phyloP scores from a whole-genome alignment of 1,139 yeast genomes.

The Kluyveromyces sp. region DNA sequence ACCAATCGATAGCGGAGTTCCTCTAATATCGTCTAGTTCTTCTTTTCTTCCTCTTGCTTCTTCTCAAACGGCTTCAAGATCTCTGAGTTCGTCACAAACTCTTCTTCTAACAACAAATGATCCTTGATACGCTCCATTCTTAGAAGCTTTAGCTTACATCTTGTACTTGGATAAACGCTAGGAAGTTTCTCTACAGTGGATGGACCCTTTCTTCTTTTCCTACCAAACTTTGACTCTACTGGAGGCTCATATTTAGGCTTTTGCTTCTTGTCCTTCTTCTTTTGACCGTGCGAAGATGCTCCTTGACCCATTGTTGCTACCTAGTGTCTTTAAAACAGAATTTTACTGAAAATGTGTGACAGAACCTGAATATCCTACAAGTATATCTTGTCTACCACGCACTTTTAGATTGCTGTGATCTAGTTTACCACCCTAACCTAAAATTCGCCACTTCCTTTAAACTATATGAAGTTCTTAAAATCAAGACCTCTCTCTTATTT shows the following conservation, averaged over 20 bases:
- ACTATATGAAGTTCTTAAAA: neutral
- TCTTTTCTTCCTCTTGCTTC: constrained; percentile 91
- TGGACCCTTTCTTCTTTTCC: constrained; percentile 82
- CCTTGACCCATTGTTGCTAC: constrained; percentile 57
- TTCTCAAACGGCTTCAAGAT: constrained; percentile 94
- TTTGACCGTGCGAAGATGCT: constrained; percentile 67
- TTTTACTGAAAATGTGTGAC: neutral
- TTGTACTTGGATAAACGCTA: constrained; percentile 79
- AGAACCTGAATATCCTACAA: no score
- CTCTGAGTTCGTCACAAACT: constrained; percentile 91
- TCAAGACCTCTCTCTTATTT: neutral
- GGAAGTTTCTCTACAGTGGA: constrained; percentile 86
- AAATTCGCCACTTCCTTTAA: neutral
- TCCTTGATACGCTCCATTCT: constrained; percentile 96
- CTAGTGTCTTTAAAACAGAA: neutral
- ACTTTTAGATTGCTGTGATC: neutral
- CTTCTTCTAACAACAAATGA: constrained; percentile 90
- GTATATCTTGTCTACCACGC: no score
- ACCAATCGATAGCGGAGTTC: constrained; percentile 95
- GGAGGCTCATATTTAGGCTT: constrained; percentile 98
- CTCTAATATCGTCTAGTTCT: constrained; percentile 90
- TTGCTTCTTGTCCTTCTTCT: constrained; percentile 66
- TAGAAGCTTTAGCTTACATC: constrained; percentile 83
- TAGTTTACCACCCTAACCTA: neutral
- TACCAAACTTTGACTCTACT: constrained; percentile 84